Conservation (phyloP, 345 rosid species). For the Cochlearia excelsa region DNA sequence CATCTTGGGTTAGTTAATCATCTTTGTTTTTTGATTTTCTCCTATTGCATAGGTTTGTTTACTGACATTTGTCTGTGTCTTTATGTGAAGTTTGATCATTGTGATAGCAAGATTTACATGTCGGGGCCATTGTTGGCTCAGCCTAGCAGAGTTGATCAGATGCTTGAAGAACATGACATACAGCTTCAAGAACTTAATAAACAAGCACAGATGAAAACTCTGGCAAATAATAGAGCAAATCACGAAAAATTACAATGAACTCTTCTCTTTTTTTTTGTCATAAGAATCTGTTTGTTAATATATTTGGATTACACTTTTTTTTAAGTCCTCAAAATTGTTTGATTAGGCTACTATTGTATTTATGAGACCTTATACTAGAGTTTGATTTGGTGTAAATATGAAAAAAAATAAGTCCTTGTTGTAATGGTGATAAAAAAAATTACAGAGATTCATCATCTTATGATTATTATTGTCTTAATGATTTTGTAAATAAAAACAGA, state of each 20-base stretch:
- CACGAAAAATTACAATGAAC: background rate
- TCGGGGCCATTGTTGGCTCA: constrained; percentile 69
- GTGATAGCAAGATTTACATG: constrained; percentile 71
- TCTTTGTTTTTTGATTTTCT: background rate
- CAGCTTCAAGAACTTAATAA: constrained; percentile 55
- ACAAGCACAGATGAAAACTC: constrained; percentile 2
- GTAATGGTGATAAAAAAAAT: no score
- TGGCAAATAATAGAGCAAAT: background rate
- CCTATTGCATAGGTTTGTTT: background rate
- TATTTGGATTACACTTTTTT: no score
- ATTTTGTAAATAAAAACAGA: no score
- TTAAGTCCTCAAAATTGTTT: no score
- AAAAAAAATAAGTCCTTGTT: no score
- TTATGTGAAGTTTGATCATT: constrained; percentile 41
- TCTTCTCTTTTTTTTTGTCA: no score
- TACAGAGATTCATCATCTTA: no score
- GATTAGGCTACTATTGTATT: no score
- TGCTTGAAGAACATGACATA: constrained; percentile 77
- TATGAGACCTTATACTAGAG: no score
- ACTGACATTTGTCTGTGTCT: background rate
- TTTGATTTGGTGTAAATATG: no score
- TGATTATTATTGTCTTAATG: no score
- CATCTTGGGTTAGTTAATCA: constrained; percentile 32
- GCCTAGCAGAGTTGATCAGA: constrained; percentile 70
- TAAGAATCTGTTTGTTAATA: no score